These are phyloP conservation scores for Acanthamoeba castellanii DNA, from an alignment of 208 protist species.

Conservation along the genomic window DNA sequence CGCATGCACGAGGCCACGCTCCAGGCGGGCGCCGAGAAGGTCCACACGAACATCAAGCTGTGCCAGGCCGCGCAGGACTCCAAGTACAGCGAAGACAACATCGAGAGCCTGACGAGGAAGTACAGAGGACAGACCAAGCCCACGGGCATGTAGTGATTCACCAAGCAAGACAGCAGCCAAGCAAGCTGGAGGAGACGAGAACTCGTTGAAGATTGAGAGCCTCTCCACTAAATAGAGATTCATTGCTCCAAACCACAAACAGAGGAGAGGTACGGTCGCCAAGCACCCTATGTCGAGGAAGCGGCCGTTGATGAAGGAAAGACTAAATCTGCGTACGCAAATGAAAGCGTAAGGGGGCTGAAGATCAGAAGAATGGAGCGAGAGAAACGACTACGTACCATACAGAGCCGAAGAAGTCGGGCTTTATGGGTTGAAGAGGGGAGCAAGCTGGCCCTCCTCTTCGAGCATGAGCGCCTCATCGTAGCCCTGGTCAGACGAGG, in stretches of 20 bases:
- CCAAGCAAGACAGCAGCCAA: neutral
- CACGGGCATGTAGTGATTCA: neutral
- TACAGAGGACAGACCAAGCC: conserved; percentile 65
- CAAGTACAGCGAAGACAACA: conserved; percentile 53
- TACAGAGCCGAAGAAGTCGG: neutral
- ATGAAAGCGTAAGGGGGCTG: neutral
- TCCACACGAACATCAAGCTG: conserved; percentile 74
- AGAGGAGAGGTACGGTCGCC: too few species aligned
- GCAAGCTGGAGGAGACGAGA: neutral
- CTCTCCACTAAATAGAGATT: neutral
- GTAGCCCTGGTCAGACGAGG: neutral
- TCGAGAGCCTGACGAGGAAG: conserved; percentile 44
- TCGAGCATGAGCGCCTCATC: conserved; percentile 51
- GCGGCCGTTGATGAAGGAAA: too few species aligned
- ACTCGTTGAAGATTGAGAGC: neutral
- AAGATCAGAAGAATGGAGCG: neutral
- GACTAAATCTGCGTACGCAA: neutral
- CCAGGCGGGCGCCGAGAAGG: conserved; percentile 47
- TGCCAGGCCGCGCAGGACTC: conserved; percentile 22
- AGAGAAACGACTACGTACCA: neutral
- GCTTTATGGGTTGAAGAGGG: conserved; percentile 19
- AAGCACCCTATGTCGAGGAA: too few species aligned
- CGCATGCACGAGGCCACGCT: conserved; percentile 65
- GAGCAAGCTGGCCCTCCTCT: conserved; percentile 27
- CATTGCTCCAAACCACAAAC: too few species aligned